Evolutionary conservation across 495 filamentous ascomycete species (phyloP), one percentile per base, ranked within the genome.

Genomic region (Chaetomidium leptoderma): DNA sequence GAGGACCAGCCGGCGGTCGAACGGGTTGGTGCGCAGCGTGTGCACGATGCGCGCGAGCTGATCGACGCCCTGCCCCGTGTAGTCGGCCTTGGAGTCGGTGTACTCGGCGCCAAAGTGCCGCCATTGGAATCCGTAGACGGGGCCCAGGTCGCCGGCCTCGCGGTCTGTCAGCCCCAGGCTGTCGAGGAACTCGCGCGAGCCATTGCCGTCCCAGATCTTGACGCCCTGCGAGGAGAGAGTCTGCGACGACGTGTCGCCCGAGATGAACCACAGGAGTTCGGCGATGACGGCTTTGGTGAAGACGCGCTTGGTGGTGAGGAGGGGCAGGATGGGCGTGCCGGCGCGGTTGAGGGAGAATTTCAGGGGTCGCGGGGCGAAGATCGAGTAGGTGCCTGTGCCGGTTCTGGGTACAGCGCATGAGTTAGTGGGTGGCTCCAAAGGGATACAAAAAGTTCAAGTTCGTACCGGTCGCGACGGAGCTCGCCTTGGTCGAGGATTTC

Each of bases 81-180:
- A 98, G 68, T 97, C 90, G 0, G 87, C 81, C 48, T 86, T 71
- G 11, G 84, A 80, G 65, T 95, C 88, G 13, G 82, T 72, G 68
- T 98, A 97, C 55, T 87, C 81, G 9, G 93, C 93, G 30, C 93
- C 93, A 65, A 98, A 98, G 69, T 97, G 93, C 21, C 95, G 88
- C 93, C 93, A 98, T 71, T 98, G 93, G 77, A 98, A 98, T 5
- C 93, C 93, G 69, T 98, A 98, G 0, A 98, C 91, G 54, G 95
- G 95, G 2, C 93, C 93, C 0, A 98, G 80, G 68, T 98, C 93
- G 57, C 95, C 93, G 21, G 81, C 87, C 30, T 78, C 88, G 56
- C 92, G 88, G 65, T 93, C 80, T 0, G 79, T 72, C 11, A 97
- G 81, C 6, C 92, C 92, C 14, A 92, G 78, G 53, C 75, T 83